These are phyloP conservation scores for Leccinum arenicola DNA, from an alignment of 768 basidiomycete species.

Conservation along the genomic window DNA sequence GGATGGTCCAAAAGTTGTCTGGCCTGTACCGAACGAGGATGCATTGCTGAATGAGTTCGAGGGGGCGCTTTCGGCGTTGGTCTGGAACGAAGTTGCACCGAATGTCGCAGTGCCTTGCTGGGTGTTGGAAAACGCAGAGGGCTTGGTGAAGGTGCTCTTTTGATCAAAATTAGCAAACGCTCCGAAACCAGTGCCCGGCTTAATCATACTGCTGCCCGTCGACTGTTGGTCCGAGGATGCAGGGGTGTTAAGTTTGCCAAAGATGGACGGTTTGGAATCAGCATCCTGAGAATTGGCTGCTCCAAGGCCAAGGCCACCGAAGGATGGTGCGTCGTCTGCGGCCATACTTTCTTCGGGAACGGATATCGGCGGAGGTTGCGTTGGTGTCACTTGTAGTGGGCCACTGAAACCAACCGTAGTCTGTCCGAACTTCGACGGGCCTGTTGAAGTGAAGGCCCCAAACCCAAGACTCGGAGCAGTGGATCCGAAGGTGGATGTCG, in stretches of 20 bases:
- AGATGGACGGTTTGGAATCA: conserved; percentile 31
- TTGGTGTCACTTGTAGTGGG: conserved; percentile 7
- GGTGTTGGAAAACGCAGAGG: conserved; percentile 20
- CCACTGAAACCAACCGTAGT: conserved; percentile 23
- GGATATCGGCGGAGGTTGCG: conserved; percentile 1
- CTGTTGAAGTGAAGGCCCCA: conserved; percentile 31
- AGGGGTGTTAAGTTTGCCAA: conserved; percentile 25
- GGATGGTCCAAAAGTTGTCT: conserved; percentile 31
- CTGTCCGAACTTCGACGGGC: conserved; percentile 33
- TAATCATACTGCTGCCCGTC: conserved; percentile 25
- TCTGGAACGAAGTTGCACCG: conserved; percentile 12
- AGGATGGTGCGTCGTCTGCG: conserved; percentile 28
- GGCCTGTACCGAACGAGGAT: conserved; percentile 31
- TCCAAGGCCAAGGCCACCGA: conserved; percentile 35
- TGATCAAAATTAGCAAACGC: conserved; percentile 22
- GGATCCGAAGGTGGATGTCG: conserved; percentile 22
- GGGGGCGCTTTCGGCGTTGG: conserved; percentile 15
- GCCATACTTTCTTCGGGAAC: conserved; percentile 32
- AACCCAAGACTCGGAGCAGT: conserved; percentile 26
- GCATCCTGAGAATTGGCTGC: conserved; percentile 20
- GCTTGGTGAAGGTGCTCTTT: neutral
- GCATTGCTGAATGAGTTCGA: conserved; percentile 30
- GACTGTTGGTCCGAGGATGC: conserved; percentile 13
- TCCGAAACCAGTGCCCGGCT: conserved; percentile 36
- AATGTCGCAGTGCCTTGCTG: conserved; percentile 16